phyloP scores from a whole-genome alignment of 2,329 filamentous ascomycete genomes.

The Fusarium sambucinum region DNA sequence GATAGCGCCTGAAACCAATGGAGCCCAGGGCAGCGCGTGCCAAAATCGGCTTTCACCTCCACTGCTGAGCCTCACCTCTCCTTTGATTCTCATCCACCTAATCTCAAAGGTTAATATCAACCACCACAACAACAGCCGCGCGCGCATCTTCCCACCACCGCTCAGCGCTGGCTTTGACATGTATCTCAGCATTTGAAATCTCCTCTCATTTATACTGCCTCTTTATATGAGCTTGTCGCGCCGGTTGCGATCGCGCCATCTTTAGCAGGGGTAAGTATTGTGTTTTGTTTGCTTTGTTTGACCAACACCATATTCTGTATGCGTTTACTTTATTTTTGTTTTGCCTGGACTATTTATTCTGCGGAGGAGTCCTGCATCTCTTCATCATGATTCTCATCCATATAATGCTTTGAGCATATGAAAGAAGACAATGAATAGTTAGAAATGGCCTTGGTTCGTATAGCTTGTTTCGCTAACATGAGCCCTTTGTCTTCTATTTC shows the following conservation, averaged over 20 bases:
- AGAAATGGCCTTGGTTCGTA: slow-evolving; percentile 3
- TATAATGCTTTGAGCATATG: background rate
- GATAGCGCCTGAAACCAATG: slow-evolving; percentile 36
- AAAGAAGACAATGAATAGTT: slow-evolving; percentile 10
- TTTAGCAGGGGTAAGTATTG: slow-evolving; percentile 34
- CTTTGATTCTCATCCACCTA: slow-evolving; percentile 36
- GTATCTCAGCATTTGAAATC: background rate
- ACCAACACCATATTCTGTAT: background rate
- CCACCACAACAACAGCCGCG: slow-evolving; percentile 10
- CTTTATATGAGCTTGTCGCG: slow-evolving; percentile 7
- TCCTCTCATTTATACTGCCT: background rate
- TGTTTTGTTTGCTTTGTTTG: slow-evolving; percentile 16
- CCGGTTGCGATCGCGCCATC: slow-evolving; percentile 37
- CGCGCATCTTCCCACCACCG: slow-evolving; percentile 23
- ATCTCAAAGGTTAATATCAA: slow-evolving; percentile 35
- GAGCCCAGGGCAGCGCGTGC: slow-evolving; percentile 25
- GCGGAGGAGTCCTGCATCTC: background rate
- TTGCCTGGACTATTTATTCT: background rate
- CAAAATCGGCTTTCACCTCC: slow-evolving; percentile 33
- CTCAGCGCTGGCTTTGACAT: slow-evolving; percentile 4
- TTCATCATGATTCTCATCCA: background rate
- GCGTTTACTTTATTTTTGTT: slow-evolving; percentile 8
- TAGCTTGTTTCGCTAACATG: slow-evolving; percentile 14
- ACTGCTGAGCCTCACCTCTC: slow-evolving; percentile 34
- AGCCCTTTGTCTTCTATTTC: background rate